These are phyloP conservation scores for Pseudogymnoascus pannorum DNA, from an alignment of 2,329 filamentous ascomycete species.

Conservation along the genomic window DNA sequence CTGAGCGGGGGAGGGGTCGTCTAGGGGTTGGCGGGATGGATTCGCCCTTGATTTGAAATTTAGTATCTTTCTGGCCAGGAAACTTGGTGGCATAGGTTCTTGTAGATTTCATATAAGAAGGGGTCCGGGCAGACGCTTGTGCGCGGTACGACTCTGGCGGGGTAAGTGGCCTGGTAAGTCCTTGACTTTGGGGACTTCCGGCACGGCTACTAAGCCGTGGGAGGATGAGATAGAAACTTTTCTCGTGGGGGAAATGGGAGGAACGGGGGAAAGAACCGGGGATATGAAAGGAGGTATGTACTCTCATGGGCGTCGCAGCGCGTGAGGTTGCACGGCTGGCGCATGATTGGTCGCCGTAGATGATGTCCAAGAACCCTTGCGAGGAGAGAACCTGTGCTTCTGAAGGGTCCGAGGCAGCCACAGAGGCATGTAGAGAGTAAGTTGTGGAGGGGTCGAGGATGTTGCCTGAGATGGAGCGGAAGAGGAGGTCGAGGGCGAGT, in stretches of 20 bases:
- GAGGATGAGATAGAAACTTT: slow-evolving; percentile 14
- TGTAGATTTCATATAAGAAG: slow-evolving; percentile 25
- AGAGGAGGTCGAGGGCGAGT: slow-evolving; percentile 82
- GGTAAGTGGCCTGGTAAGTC: slow-evolving; percentile 19
- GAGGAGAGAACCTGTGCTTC: slow-evolving; percentile 73
- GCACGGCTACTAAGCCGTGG: slow-evolving; percentile 17
- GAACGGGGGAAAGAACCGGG: slow-evolving; percentile 16
- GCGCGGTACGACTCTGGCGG: slow-evolving; percentile 9
- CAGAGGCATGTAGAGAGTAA: slow-evolving; percentile 60
- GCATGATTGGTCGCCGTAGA: slow-evolving; percentile 59
- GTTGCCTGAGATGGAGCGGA: slow-evolving; percentile 67
- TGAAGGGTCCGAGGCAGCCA: slow-evolving; percentile 69
- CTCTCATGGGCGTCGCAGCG: slow-evolving; percentile 62
- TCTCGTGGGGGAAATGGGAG: slow-evolving; percentile 13
- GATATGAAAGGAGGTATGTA: slow-evolving; percentile 37
- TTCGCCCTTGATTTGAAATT: slow-evolving; percentile 43
- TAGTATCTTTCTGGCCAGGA: slow-evolving; percentile 18
- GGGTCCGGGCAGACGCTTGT: slow-evolving; percentile 14
- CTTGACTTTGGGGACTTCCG: slow-evolving; percentile 26
- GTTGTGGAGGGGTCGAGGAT: slow-evolving; percentile 56
- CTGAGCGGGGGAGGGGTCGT: slow-evolving; percentile 57
- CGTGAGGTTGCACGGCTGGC: slow-evolving; percentile 55
- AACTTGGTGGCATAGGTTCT: slow-evolving; percentile 1
- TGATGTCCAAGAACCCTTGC: slow-evolving; percentile 67
- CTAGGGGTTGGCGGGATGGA: slow-evolving; percentile 47